These are phyloP conservation scores for Atkinsonella texensis DNA, from an alignment of 2,329 filamentous ascomycete genomes.

Conservation along the genomic window DNA sequence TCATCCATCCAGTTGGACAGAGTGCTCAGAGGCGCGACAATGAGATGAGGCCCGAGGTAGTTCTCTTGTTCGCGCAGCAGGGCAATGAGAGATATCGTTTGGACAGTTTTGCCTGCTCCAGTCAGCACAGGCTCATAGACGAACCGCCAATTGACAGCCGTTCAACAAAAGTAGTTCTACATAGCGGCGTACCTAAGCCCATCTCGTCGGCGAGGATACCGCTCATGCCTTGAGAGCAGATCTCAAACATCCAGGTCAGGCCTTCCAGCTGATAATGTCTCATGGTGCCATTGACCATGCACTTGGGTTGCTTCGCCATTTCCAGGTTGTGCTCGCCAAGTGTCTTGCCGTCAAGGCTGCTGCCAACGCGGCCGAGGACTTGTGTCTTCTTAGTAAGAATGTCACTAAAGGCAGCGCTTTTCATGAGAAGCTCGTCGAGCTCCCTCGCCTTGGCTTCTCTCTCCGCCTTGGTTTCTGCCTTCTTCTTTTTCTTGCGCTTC, in stretches of 20 bases:
- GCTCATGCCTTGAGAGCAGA: constrained; percentile 67
- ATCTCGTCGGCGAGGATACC: constrained; percentile 91
- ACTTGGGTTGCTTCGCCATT: constrained; percentile 75
- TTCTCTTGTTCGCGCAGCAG: constrained; percentile 77
- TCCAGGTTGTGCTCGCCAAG: constrained; percentile 55
- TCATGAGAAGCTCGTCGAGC: constrained; percentile 44
- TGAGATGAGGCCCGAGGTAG: constrained; percentile 75
- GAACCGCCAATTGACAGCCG: neutral
- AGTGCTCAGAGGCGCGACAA: constrained; percentile 82
- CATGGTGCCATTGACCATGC: constrained; percentile 82
- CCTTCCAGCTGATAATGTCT: constrained; percentile 89
- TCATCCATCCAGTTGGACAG: constrained; percentile 94
- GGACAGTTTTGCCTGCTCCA: constrained; percentile 67
- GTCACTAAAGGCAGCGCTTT: constrained; percentile 49
- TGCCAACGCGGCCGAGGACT: constrained; percentile 49
- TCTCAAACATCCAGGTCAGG: constrained; percentile 88
- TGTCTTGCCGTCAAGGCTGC: constrained; percentile 45
- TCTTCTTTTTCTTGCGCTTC: constrained; percentile 36
- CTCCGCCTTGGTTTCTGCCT: constrained; percentile 39
- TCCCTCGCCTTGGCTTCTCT: constrained; percentile 46
- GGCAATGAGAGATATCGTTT: constrained; percentile 79
- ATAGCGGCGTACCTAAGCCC: constrained; percentile 49
- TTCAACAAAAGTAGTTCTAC: too few species aligned
- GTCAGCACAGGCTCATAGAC: neutral
- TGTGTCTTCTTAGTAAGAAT: constrained; percentile 53